phyloP scores from a whole-genome alignment of 108 stramenopile species.

The Craspedostauros australis region DNA sequence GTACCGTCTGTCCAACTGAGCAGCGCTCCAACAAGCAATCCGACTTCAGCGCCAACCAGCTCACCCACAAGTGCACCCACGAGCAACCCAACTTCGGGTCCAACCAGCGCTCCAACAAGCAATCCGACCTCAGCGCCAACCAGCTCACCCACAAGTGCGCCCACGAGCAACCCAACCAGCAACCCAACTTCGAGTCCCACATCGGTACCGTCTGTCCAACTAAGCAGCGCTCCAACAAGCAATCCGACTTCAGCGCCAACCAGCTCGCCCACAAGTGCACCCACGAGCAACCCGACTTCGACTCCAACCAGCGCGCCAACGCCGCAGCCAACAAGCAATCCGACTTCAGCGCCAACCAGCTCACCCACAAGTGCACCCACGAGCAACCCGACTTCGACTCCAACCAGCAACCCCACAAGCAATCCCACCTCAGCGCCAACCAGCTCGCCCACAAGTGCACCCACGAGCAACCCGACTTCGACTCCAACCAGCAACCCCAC shows the following conservation, averaged over 20 bases:
- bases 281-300: background rate
- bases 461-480: background rate
- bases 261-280: background rate
- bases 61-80: too few species aligned
- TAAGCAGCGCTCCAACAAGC: background rate
- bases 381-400: conserved; percentile 1
- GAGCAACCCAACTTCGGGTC: too few species aligned
- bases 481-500: background rate
- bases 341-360: background rate
- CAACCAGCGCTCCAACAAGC: background rate
- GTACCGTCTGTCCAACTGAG: too few species aligned
- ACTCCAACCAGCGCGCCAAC: background rate
- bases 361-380: background rate
- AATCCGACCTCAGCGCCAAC: background rate
- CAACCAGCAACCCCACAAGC: background rate
- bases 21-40: too few species aligned
- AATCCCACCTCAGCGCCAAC: conserved; percentile 10
- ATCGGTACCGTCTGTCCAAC: background rate
- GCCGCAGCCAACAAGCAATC: background rate
- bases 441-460: background rate
- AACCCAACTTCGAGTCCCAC: background rate
- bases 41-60: too few species aligned
- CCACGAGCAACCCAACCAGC: background rate
- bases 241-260: conserved; percentile 3
- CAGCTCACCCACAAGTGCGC: background rate